phyloP scores from a whole-genome alignment of 768 basidiomycete species.

The Agaricus subrufescens region DNA sequence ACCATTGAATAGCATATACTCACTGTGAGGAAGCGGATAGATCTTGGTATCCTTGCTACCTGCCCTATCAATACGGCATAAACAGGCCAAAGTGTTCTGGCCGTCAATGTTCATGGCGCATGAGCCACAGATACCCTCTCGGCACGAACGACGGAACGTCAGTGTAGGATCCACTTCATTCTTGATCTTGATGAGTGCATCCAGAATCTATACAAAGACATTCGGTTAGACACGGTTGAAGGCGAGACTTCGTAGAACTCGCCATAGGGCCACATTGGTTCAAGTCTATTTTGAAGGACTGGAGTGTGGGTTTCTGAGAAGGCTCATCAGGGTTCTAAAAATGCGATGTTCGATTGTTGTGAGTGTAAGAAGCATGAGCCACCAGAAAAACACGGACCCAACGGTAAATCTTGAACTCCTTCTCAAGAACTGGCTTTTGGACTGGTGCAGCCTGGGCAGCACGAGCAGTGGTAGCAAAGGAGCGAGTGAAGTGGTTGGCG shows the following conservation, averaged over 20 bases:
- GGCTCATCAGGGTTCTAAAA: constrained; percentile 89
- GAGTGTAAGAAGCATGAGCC: background rate
- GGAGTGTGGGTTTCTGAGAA: constrained; percentile 82
- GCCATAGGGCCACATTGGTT: constrained; percentile 97
- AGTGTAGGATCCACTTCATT: constrained; percentile 96
- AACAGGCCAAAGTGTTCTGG: constrained; percentile 95
- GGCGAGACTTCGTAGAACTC: background rate
- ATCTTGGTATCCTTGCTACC: constrained; percentile 75
- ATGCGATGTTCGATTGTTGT: constrained; percentile 16
- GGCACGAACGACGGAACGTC: constrained; percentile 90
- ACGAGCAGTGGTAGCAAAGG: constrained; percentile 15
- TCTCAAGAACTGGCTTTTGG: constrained; percentile 69
- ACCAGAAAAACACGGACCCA: constrained; percentile 58
- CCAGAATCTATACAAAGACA: constrained; percentile 52
- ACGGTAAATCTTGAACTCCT: constrained; percentile 99
- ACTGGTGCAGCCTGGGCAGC: constrained; percentile 41
- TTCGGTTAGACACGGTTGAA: constrained; percentile 3
- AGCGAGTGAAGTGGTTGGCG: constrained; percentile 15
- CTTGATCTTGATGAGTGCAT: constrained; percentile 98
- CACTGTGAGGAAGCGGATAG: constrained; percentile 97
- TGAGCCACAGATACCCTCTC: constrained; percentile 96
- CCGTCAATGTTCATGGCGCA: constrained; percentile 99
- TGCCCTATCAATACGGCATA: constrained; percentile 89
- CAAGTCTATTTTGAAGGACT: constrained; percentile 89
- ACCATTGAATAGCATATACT: constrained; percentile 24